A percentile compares a stretch with the other conserved stretches of the same genome.
These are phyloP conservation scores for Kitagawia praeruptora DNA, from an alignment of 129 eudicot species.

Conservation along the genomic window DNA sequence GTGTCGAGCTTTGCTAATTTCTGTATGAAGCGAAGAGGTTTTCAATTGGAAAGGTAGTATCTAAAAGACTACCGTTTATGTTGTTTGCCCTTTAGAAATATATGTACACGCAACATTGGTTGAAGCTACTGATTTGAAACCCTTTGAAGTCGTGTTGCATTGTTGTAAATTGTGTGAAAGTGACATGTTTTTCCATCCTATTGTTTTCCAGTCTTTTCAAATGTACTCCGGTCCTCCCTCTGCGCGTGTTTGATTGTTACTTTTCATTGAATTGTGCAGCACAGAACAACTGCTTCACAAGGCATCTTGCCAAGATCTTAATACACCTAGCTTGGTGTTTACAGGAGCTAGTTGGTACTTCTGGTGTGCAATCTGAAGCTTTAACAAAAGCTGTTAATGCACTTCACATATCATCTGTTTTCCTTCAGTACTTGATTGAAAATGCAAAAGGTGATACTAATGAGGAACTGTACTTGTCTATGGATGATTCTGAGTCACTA, in stretches of 20 bases:
- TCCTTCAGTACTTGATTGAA: constrained; percentile 69
- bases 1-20: background rate
- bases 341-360: constrained; percentile 57
- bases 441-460: constrained; percentile 48
- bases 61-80: background rate
- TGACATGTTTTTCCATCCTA: background rate
- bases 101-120: background rate
- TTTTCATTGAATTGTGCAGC: constrained; percentile 37
- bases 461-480: constrained; percentile 57
- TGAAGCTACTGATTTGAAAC: background rate
- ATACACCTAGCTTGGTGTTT: constrained; percentile 79
- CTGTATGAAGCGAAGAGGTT: background rate
- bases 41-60: background rate
- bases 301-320: constrained; percentile 90
- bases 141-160: background rate
- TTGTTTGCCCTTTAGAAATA: background rate
- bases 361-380: constrained; percentile 40
- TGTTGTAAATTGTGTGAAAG: background rate
- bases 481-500: constrained; percentile 51
- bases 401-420: constrained; percentile 64
- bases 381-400: constrained; percentile 73
- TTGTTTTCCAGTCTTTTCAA: background rate
- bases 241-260: background rate
- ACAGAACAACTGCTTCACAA: constrained; percentile 60
- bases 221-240: background rate